Evolutionary conservation across 1,284 basidiomycete genomes (phyloP), one percentile per base, ranked within the genome.

Genomic region (Ganoderma resinaceum): DNA sequence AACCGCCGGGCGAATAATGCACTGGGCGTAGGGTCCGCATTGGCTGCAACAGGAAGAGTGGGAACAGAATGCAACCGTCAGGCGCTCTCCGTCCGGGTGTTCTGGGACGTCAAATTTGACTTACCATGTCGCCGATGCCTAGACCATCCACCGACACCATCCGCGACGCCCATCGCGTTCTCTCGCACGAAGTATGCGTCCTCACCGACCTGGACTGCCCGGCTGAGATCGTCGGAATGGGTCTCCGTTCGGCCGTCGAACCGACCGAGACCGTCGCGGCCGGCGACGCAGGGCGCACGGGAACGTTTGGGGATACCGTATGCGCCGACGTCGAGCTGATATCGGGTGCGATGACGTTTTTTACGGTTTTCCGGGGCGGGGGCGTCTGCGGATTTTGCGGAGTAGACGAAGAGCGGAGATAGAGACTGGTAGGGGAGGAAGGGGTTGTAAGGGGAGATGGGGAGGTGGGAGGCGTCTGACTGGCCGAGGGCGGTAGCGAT

Each of bases 101-200:
- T 35, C 33, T 20, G 46, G 18, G 23, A 14, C 23, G 20, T 52
- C 37, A 63, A 61, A 38, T 43, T 61, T 46, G 42, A 76, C 61
- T 69, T 37, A 83, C 83, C 78, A 66, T 76, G 72, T 52, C 83
- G 85, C n/a, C 72, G 71, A 40, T 74, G 43, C 61, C 72, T 74
- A 16, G 90, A 86, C 94, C 95, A 96, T 2, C 95, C 95, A 1
- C 95, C 95, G 0, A 96, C 95, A 38, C 95, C 95, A 76, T 96
- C 95, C 12, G 95, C 94, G 2, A 96, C 92, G 20, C 95, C 95
- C 81, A 96, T 89, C 7, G 94, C 92, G 74, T 95, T 93, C 69
- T 88, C 87, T 11, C 90, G 83, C 4, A 96, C 82, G 72, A 97
- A 96, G 78, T 96, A 97, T 11, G 93, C 91, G 76, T 95, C 93